Conservation (phyloP, 441 rosid species). For the Arabidopsis hybrid region DNA sequence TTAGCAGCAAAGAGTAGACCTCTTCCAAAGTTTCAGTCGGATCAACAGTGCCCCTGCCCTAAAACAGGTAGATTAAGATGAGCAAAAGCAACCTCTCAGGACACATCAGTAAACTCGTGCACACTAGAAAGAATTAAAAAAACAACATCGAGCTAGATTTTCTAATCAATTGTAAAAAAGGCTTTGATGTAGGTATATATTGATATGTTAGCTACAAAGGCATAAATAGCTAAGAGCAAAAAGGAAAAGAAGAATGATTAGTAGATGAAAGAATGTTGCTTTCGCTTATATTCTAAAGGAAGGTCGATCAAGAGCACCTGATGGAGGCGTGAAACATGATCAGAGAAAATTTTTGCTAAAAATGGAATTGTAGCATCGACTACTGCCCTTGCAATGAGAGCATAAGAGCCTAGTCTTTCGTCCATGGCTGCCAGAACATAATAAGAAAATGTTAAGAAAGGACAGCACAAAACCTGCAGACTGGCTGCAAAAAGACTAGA, state of each 20-base stretch:
- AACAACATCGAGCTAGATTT: conserved; percentile 25
- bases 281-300: conserved; percentile 16
- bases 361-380: conserved; percentile 83
- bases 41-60: conserved; percentile 91
- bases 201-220: conserved; percentile 23
- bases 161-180: conserved; percentile 16
- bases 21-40: conserved; percentile 91
- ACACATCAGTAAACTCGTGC: conserved; percentile 24
- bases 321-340: conserved; percentile 73
- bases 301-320: conserved; percentile 67
- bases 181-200: conserved; percentile 22
- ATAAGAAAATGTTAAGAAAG: conserved; percentile 30
- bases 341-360: conserved; percentile 72
- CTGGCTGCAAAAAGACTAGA: conserved; percentile 30
- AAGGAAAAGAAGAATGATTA: background rate
- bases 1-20: conserved; percentile 81
- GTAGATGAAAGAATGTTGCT: conserved; percentile 25
- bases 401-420: conserved; percentile 94
- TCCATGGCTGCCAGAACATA: conserved; percentile 82
- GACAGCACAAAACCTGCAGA: conserved; percentile 26
- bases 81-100: conserved; percentile 42
- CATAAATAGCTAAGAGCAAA: conserved; percentile 16
- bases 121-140: conserved; percentile 2
- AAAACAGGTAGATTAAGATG: conserved; percentile 49
- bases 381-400: conserved; percentile 95